These are phyloP conservation scores for Pleochaeta shiraiana DNA, from an alignment of 2,329 filamentous ascomycete genomes.

Conservation along the genomic window DNA sequence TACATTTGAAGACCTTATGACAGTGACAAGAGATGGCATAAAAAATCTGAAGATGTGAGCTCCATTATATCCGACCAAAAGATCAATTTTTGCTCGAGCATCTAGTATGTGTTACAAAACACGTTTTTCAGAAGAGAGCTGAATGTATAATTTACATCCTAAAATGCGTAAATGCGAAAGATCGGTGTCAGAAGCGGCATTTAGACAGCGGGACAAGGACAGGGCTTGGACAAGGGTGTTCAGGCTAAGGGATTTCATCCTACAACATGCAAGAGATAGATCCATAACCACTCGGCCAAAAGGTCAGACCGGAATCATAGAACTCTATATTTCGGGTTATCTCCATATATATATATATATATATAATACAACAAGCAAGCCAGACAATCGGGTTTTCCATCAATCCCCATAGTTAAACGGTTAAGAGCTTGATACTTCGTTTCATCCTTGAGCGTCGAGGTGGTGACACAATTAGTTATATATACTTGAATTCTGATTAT, in stretches of 20 bases:
- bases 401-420: background rate
- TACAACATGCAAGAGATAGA: no score
- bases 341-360: no score
- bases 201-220: no score
- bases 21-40: background rate
- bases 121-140: background rate
- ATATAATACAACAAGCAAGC: no score
- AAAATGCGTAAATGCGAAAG: conserved; percentile 1
- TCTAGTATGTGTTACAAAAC: background rate
- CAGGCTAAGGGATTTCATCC: no score
- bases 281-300: no score
- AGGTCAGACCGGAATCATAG: no score
- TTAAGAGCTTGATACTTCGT: background rate
- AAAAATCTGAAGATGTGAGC: background rate
- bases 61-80: background rate
- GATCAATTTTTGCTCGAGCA: background rate
- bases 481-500: background rate
- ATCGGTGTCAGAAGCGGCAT: no score
- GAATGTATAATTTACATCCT: conserved; percentile 1
- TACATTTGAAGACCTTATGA: background rate
- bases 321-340: no score
- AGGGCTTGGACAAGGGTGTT: no score
- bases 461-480: background rate
- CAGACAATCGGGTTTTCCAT: background rate
- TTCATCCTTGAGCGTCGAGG: background rate